Evolutionary conservation across 169 alveolate genomes (phyloP), one percentile per base, ranked within the genome.

Genomic region (Cryptosporidium viatorum): DNA sequence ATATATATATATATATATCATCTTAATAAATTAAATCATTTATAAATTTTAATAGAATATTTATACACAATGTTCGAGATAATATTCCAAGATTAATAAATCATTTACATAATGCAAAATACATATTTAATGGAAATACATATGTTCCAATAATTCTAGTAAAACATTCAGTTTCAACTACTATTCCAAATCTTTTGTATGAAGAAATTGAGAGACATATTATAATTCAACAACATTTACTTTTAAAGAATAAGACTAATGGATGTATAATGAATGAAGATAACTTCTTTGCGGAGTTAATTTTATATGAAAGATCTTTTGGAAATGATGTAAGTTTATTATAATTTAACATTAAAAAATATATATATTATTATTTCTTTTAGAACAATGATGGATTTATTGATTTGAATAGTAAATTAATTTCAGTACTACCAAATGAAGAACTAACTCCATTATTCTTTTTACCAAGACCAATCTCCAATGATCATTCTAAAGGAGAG

Each of bases 391-490:
- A 80, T 33, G 87, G 87, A 37, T 80, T 80, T 48, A 80, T 80
- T 37, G 87, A 80, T 29, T 39, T 80, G 18, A 80, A 80, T 41
- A 65, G 75, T 62, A 80, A 80, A 65, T 29, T 80, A 26, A 12
- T 80, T 14, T 62, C 73, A 60, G 43, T 58, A 80, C 23, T 80
- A 62, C 51, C 87, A 62, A n/a, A 21, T 65, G 75, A 80, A 6
- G 87, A 62, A 12, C 62, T 62, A 7, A 80, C 69, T 43, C 87
- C 87, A n/a, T 43, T 80, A 50, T 80, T 41, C 67, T 80, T 80
- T 65, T 62, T 80, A 8, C 87, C 87, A 65, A 59, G 87, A 59
- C 87, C 71, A n/a, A 80, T 80, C 4, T 80, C 87, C 2, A 80
- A 43, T 80, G 50, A 37, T 9, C 35, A 60, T 65, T 39, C 51